Evolutionary conservation across 148 eudicot genomes (phyloP).

Genomic region (Limonium bicolor): DNA sequence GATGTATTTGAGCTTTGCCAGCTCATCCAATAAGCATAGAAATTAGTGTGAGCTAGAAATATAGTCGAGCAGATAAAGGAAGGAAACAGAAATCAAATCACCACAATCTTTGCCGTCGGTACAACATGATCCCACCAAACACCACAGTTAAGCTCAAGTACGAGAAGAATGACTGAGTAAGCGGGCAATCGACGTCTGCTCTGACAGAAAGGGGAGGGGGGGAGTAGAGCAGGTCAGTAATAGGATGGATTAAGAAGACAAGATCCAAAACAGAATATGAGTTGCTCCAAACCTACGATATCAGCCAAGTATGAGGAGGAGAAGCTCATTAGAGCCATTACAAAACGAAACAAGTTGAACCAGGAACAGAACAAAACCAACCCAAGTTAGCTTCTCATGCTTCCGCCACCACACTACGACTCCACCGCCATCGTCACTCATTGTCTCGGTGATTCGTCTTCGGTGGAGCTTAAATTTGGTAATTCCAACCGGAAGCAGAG

Average conservation of each 20-base stretch:
- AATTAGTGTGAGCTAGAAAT: too few relatives aligned
- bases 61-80: background rate
- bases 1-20: too few relatives aligned
- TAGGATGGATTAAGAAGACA: background rate
- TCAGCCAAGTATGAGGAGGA: constrained; percentile 9
- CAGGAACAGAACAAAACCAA: constrained; percentile 1
- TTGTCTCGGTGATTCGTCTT: too few relatives aligned
- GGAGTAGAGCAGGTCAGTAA: background rate
- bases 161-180: constrained; percentile 54
- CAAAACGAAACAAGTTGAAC: constrained; percentile 7
- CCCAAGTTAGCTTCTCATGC: constrained; percentile 2
- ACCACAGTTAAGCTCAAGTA: constrained; percentile 54
- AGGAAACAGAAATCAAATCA: too few relatives aligned
- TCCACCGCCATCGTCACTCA: constrained; percentile 1
- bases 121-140: constrained; percentile 64
- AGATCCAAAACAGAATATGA: background rate
- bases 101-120: constrained; percentile 44
- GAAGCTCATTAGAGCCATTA: constrained; percentile 8
- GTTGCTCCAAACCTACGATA: background rate
- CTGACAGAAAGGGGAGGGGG: background rate
- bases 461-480: too few relatives aligned
- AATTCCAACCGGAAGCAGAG: too few relatives aligned
- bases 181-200: constrained; percentile 71
- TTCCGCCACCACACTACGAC: constrained; percentile 1
- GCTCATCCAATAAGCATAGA: too few relatives aligned